Evolutionary conservation across 2,329 filamentous ascomycete genomes (phyloP).

Genomic region (Penicillium sp.): DNA sequence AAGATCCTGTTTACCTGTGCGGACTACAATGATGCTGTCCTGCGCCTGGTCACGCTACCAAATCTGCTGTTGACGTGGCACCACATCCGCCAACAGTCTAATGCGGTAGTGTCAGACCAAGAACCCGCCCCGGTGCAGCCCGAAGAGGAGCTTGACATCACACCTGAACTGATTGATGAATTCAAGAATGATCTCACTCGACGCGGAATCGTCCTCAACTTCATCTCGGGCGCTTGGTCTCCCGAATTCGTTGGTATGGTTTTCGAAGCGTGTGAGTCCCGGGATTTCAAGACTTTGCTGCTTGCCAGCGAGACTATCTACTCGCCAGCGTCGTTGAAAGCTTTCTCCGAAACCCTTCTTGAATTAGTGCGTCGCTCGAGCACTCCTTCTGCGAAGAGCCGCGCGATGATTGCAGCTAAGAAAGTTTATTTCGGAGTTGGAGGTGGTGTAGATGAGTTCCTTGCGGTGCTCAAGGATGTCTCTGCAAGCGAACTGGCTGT

Average conservation of each 20-base stretch:
- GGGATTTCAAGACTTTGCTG: slow-evolving; percentile 47
- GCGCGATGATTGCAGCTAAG: slow-evolving; percentile 63
- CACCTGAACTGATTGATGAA: slow-evolving; percentile 44
- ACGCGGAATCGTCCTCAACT: slow-evolving; percentile 51
- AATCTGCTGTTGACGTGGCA: slow-evolving; percentile 61
- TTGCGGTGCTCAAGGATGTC: slow-evolving; percentile 32
- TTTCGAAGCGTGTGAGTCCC: slow-evolving; percentile 32
- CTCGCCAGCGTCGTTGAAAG: slow-evolving; percentile 53
- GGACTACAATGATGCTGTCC: slow-evolving; percentile 63
- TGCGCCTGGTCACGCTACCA: slow-evolving; percentile 62
- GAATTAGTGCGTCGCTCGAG: slow-evolving; percentile 48
- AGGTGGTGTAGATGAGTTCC: slow-evolving; percentile 63
- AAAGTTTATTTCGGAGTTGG: slow-evolving; percentile 68
- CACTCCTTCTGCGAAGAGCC: slow-evolving; percentile 28
- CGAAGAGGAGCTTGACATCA: slow-evolving; percentile 51
- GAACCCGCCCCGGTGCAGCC: slow-evolving; percentile 17
- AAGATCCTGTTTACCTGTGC: slow-evolving; percentile 56
- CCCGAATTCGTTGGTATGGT: slow-evolving; percentile 48
- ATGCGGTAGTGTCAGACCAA: not conserved
- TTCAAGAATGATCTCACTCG: slow-evolving; percentile 48
- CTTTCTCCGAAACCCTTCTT: slow-evolving; percentile 58
- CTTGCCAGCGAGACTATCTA: slow-evolving; percentile 68
- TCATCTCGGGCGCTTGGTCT: slow-evolving; percentile 63
- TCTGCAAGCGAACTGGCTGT: slow-evolving; percentile 28
- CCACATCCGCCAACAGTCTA: slow-evolving; percentile 18